These are phyloP conservation scores for Chlorella sp. DNA, from an alignment of 139 green algal genomes.

Conservation along the genomic window DNA sequence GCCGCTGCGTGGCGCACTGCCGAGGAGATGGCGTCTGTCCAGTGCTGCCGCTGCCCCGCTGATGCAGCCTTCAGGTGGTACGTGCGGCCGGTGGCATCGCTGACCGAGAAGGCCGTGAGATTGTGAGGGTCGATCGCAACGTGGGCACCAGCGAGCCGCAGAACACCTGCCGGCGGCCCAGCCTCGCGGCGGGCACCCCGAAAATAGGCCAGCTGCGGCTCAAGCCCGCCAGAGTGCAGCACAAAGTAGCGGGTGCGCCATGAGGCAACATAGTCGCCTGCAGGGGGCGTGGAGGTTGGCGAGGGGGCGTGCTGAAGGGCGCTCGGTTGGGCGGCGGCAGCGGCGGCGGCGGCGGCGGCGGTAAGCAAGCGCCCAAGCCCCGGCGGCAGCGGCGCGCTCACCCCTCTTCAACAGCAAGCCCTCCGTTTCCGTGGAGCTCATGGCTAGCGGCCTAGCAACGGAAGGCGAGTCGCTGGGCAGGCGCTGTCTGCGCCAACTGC, in stretches of 20 bases:
- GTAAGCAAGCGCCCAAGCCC: too few species aligned
- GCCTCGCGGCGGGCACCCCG: neutral
- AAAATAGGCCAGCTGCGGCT: neutral
- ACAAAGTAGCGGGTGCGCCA: slow-evolving; percentile 33
- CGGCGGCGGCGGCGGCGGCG: too few species aligned
- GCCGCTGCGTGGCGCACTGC: slow-evolving; percentile 1
- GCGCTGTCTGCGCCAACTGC: too few species aligned
- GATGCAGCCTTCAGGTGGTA: slow-evolving; percentile 7
- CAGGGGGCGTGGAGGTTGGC: too few species aligned
- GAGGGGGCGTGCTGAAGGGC: too few species aligned
- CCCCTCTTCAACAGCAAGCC: too few species aligned
- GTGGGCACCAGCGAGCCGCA: neutral
- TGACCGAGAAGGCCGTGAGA: neutral
- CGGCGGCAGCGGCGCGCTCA: too few species aligned
- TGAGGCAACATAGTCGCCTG: slow-evolving; percentile 16
- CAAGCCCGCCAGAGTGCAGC: neutral
- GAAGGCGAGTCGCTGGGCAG: too few species aligned
- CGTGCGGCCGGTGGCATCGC: neutral
- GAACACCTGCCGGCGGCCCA: slow-evolving; percentile 6
- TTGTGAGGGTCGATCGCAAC: neutral
- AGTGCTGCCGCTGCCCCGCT: slow-evolving; percentile 17
- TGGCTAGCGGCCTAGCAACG: too few species aligned
- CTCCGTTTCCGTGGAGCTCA: too few species aligned
- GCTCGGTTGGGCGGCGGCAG: neutral
- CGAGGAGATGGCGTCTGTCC: neutral